Percentiles rank a stretch among this genome's conserved stretches.
Evolutionary conservation across 2,329 filamentous ascomycete species (phyloP).

Genomic region (Dendryphion nanum): DNA sequence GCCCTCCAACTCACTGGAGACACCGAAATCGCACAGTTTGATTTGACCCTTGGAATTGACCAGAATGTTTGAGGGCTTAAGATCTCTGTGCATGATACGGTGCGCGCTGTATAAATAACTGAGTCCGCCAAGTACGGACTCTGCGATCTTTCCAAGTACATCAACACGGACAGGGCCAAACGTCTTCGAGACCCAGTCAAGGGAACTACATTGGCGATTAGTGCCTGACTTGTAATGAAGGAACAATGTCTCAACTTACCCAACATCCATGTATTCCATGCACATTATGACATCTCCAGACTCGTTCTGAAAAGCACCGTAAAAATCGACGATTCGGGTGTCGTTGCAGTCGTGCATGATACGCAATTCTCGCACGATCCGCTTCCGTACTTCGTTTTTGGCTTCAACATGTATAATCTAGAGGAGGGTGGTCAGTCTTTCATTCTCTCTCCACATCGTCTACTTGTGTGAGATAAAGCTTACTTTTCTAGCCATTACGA

Average conservation of each 20-base stretch:
- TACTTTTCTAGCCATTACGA: constrained; percentile 97
- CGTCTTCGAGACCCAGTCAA: constrained; percentile 90
- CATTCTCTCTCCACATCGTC: background rate
- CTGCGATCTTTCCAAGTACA: constrained; percentile 95
- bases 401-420: constrained; percentile 98
- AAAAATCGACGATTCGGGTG: constrained; percentile 95
- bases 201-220: constrained; percentile 67
- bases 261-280: constrained; percentile 99
- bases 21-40: constrained; percentile 97
- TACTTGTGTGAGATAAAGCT: constrained; percentile 14
- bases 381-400: constrained; percentile 94
- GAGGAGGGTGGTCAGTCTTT: background rate
- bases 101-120: constrained; percentile 94
- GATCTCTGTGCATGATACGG: constrained; percentile 98
- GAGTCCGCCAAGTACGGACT: constrained; percentile 88
- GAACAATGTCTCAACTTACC: constrained; percentile 61
- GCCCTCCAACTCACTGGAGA: constrained; percentile 97
- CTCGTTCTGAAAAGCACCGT: constrained; percentile 94
- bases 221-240: background rate
- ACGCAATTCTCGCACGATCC: constrained; percentile 93
- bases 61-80: constrained; percentile 96
- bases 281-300: constrained; percentile 98
- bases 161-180: constrained; percentile 96
- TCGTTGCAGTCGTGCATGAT: constrained; percentile 99
- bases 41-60: constrained; percentile 93